phyloP scores from a whole-genome alignment of 2,329 filamentous ascomycete species.

The Cordyceps fumosorosea region DNA sequence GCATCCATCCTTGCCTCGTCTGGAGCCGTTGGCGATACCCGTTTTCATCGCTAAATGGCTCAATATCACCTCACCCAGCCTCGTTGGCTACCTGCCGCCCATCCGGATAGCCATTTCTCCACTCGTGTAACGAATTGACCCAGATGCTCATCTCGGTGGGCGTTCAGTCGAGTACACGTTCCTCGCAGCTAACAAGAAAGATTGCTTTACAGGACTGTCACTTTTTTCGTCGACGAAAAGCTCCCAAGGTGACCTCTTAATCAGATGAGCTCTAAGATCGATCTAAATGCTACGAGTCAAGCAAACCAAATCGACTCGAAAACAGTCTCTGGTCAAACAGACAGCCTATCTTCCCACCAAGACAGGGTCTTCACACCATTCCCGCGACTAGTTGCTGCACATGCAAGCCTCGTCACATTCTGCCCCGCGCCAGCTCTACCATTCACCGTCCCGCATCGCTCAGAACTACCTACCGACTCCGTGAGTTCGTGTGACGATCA shows the following conservation, averaged over 20 bases:
- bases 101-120: neutral
- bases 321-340: neutral
- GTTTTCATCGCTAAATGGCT: neutral
- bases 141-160: neutral
- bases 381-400: neutral
- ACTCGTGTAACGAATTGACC: no score
- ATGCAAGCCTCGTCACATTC: conserved; percentile 12
- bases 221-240: neutral
- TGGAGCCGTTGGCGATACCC: neutral
- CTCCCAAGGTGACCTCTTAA: neutral
- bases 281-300: neutral
- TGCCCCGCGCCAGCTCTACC: neutral
- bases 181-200: neutral
- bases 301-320: neutral
- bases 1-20: no score
- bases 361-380: neutral
- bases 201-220: neutral
- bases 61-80: neutral
- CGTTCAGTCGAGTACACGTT: neutral
- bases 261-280: neutral
- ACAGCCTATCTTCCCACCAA: neutral
- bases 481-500: conserved; percentile 1
- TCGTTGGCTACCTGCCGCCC: neutral
- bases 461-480: no score
- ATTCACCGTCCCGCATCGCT: conserved; percentile 4